Base-by-base conservation (phyloP, 2,329 filamentous ascomycete species). In the Cercospora berteroae region DNA sequence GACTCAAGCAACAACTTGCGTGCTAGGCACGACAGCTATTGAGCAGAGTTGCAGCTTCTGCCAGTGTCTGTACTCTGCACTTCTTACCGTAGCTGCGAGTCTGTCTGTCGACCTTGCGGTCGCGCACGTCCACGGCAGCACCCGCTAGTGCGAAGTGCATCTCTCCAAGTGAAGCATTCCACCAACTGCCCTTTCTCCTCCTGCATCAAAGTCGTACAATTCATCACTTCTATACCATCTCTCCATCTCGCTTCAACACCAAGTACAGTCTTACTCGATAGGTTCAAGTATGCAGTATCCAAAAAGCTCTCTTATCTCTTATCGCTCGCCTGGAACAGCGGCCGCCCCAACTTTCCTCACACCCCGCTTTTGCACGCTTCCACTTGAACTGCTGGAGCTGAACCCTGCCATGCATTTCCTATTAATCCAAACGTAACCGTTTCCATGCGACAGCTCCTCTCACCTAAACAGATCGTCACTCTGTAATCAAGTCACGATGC, bases 401-500 rank as follows among this genome's bases (percentile, higher is more conserved):
- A 52, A 23, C 48, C 48, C 48, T 52, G 48, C 13, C 48, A 23
- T 55, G 48, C 48, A 29, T 55, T 16, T n/a, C 48, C 48, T 55
- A 55, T 55, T 55, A n/a, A 55, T n/a, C 48, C 48, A 55, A 55
- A 67, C 67, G 67, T 59, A 69, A 67, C 55, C 23, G 61, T 56
- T 59, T 64, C 64, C 55, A 67, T 59, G 64, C 58, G 33, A 55
- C 42, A 29, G 56, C 55, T 63, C 25, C 27, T 42, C 13, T 36
- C 12, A 36, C n/a, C 42, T 20, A 62, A 55, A 55, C 48, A 55
- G 48, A 29, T 55, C 23, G 48, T 55, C 48, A 25, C 29, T 58
- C 55, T 12, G 23, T 27, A 1, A 52, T 23, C 8, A 39, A 20
- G 2, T 65, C 55, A 59, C 18, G 57, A 76, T 64, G 78, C 76